phyloP scores from a whole-genome alignment of 495 filamentous ascomycete genomes.

The Neurospora sublineolata region DNA sequence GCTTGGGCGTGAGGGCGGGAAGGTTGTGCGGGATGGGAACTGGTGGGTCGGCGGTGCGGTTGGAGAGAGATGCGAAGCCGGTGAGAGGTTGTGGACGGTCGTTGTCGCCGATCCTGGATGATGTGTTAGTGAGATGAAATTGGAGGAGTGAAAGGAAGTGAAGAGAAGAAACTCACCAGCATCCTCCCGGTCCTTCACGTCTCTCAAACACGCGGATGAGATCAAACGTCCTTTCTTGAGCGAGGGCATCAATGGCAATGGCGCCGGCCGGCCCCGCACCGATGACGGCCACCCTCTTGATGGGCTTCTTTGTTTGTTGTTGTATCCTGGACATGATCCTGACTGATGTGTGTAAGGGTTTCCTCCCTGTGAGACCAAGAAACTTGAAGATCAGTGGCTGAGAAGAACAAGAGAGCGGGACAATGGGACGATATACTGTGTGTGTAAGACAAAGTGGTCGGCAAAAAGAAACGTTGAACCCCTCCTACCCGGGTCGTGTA shows the following conservation, averaged over 20 bases:
- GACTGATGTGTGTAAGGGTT: background rate
- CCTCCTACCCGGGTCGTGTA: background rate
- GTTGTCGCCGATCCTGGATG: conserved; percentile 32
- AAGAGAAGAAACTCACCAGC: conserved; percentile 31
- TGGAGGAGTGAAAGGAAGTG: background rate
- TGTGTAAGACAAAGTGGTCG: background rate
- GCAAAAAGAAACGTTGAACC: background rate
- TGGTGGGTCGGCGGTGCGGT: conserved; percentile 37
- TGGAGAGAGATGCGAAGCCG: conserved; percentile 31
- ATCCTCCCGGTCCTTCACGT: conserved; percentile 45
- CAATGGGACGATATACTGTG: background rate
- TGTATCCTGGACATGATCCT: background rate
- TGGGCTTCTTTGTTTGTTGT: conserved; percentile 1
- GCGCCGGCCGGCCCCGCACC: conserved; percentile 48
- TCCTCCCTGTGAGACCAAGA: background rate
- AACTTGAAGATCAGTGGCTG: background rate
- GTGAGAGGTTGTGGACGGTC: conserved; percentile 19
- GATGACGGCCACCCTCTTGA: conserved; percentile 47
- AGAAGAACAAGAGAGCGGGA: background rate
- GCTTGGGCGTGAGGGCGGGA: conserved; percentile 33
- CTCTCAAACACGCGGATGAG: conserved; percentile 49
- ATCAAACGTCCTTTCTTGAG: conserved; percentile 44
- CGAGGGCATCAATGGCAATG: conserved; percentile 46
- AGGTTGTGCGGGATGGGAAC: conserved; percentile 34
- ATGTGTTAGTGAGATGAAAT: background rate